phyloP scores from a whole-genome alignment of 2,329 filamentous ascomycete species.

The Aspergillus sp. region DNA sequence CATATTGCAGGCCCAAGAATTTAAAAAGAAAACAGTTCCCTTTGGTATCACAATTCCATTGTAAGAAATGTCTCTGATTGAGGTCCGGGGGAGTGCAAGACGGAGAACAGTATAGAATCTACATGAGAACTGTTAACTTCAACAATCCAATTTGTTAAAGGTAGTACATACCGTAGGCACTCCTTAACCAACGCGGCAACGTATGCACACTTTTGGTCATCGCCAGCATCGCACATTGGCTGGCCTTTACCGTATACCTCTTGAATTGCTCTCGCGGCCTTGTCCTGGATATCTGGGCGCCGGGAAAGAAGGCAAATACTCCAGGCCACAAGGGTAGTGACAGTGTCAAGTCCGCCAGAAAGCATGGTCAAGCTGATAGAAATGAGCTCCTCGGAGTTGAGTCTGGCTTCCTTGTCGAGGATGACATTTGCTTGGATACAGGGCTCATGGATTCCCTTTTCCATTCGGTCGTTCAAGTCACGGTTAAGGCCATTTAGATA shows the following conservation, averaged over 20 bases:
- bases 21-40: constrained; percentile 61
- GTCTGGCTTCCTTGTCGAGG: constrained; percentile 57
- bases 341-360: constrained; percentile 62
- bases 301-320: constrained; percentile 57
- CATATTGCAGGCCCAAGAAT: constrained; percentile 67
- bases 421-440: constrained; percentile 67
- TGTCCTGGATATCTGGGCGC: constrained; percentile 58
- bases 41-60: constrained; percentile 55
- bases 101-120: constrained; percentile 60
- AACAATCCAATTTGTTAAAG: not conserved
- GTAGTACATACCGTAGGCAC: constrained; percentile 45
- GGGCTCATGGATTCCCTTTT: constrained; percentile 55
- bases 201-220: constrained; percentile 62
- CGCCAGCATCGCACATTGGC: constrained; percentile 56
- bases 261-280: constrained; percentile 53
- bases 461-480: constrained; percentile 57
- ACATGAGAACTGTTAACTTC: constrained; percentile 3
- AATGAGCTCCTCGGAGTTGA: constrained; percentile 59
- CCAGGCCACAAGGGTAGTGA: constrained; percentile 63
- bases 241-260: constrained; percentile 49
- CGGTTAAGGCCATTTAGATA: constrained; percentile 56
- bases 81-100: constrained; percentile 58
- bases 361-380: constrained; percentile 66
- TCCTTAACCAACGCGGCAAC: constrained; percentile 61
- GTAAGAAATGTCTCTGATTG: constrained; percentile 57